These are phyloP conservation scores for Vitis labrusca DNA, from an alignment of 164 flowering plant genomes.

Conservation along the genomic window DNA sequence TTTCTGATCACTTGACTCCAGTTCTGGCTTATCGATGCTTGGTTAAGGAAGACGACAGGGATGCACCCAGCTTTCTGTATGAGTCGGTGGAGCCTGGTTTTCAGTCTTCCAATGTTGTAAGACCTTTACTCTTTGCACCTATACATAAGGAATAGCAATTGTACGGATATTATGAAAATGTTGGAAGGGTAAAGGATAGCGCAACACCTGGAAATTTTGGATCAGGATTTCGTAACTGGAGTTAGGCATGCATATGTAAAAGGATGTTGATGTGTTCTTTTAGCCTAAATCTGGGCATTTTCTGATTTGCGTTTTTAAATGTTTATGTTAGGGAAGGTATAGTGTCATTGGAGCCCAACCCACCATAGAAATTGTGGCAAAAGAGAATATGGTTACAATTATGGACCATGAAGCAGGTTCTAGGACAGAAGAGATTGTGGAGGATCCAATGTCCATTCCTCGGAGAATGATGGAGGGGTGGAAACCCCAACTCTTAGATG, in stretches of 20 bases:
- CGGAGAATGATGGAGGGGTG: constrained; percentile 60
- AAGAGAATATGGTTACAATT: constrained; percentile 66
- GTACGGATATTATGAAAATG: too few relatives aligned
- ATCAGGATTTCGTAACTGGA: too few relatives aligned
- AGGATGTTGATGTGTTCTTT: too few relatives aligned
- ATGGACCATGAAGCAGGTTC: constrained; percentile 67
- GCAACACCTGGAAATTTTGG: too few relatives aligned
- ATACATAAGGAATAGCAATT: too few relatives aligned
- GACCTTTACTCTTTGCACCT: constrained; percentile 8
- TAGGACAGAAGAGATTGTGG: constrained; percentile 64
- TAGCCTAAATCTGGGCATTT: neutral
- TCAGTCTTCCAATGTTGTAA: constrained; percentile 49
- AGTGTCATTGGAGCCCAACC: constrained; percentile 93
- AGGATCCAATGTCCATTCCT: constrained; percentile 77
- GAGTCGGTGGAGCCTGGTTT: constrained; percentile 80
- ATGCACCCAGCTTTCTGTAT: constrained; percentile 78
- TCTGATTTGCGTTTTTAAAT: neutral
- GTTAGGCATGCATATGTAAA: too few relatives aligned
- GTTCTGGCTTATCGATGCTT: constrained; percentile 85
- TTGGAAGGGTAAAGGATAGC: too few relatives aligned
- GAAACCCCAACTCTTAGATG: constrained; percentile 67
- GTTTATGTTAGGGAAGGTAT: constrained; percentile 65
- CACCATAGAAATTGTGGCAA: constrained; percentile 75
- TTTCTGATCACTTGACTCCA: constrained; percentile 81
- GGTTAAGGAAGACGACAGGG: constrained; percentile 79